Conservation (phyloP, 208 protist species). For the Crithidia sp. region DNA sequence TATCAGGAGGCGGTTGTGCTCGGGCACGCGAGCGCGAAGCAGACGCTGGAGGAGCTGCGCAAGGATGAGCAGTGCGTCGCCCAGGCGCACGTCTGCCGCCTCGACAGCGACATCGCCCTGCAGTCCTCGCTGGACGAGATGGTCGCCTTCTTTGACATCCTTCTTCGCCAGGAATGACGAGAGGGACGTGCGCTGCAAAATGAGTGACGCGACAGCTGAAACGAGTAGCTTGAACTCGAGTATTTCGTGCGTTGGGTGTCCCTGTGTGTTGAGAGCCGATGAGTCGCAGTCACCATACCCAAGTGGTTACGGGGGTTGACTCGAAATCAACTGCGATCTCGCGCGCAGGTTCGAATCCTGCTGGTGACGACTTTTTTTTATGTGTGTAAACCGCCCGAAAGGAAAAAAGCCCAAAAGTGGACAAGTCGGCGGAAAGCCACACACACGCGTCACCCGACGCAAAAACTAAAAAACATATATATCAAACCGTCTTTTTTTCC, state of each 20-base stretch:
- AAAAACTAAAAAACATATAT: too few species aligned
- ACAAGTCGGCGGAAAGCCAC: too few species aligned
- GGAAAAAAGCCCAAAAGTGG: slow-evolving; percentile 5
- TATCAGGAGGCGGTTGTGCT: slow-evolving; percentile 51
- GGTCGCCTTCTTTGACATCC: slow-evolving; percentile 61
- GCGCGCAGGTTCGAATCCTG: slow-evolving; percentile 91
- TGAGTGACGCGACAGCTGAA: too few species aligned
- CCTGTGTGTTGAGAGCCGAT: too few species aligned
- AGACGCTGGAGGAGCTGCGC: slow-evolving; percentile 44
- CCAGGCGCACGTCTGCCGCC: slow-evolving; percentile 55
- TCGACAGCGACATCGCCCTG: slow-evolving; percentile 62
- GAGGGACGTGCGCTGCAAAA: neutral
- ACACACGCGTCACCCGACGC: too few species aligned
- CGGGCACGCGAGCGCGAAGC: slow-evolving; percentile 35
- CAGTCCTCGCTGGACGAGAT: slow-evolving; percentile 61
- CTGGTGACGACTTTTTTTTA: slow-evolving; percentile 31
- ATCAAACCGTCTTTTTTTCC: too few species aligned
- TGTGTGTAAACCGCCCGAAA: neutral
- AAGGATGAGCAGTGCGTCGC: slow-evolving; percentile 58
- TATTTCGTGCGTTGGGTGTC: too few species aligned
- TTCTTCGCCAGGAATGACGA: slow-evolving; percentile 28
- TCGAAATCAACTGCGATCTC: slow-evolving; percentile 93
- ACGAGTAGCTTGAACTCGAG: too few species aligned
- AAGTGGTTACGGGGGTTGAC: slow-evolving; percentile 92
- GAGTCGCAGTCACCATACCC: slow-evolving; percentile 65